Base-by-base conservation (phyloP, 208 protist genomes). In the Crithidia bombi region DNA sequence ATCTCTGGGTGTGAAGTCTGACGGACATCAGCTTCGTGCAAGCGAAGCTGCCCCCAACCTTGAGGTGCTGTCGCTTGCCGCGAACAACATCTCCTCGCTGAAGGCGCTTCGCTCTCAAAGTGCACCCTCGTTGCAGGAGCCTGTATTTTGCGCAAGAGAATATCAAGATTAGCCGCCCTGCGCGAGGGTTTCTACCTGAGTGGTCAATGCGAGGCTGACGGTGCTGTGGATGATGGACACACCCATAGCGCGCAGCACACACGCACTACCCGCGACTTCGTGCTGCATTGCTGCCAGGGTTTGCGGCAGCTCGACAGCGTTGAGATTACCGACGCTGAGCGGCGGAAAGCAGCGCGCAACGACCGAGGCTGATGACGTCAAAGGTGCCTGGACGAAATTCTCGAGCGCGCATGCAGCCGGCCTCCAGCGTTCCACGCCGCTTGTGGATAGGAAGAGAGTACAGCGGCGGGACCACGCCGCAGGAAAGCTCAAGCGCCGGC, bases 71-170 rank as follows among this genome's bases (percentile, higher is more conserved):
- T 82, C 89, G 12, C 71, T 98, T 4, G 90, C 84, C 1, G 77
- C 94, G 9, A 98, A 98, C 75, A 77, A 91, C 14, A 78, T 98
- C 17, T 82, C 68, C 1, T 83, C 90, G 10, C 71, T 98, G 33
- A 70, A 76, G 28, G 47, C 69, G 21, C 92, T 98, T 39, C 76
- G 76, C 21, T n/a, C n/a, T n/a, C n/a, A n/a, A 52, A 69, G n/a
- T 98, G 94, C 73, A 54, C 52, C n/a, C 0, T 69, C 59, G 19
- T 69, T 97, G 58, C 50, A 86, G 68, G 96, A 98, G 79, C 82
- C n/a, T 98, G 56, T 98, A 98, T 76, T 73, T n/a, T 98, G 55
- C 85, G 96, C 63, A 97, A 97, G 76, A 98, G 98, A n/a, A n/a
- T n/a, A n/a, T n/a, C 73, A 70, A 85, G 43, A 83, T 98, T 23